Evolutionary conservation across 768 basidiomycete species (phyloP), one percentile per base, ranked within the genome.

Genomic region (Suillus luteus): DNA sequence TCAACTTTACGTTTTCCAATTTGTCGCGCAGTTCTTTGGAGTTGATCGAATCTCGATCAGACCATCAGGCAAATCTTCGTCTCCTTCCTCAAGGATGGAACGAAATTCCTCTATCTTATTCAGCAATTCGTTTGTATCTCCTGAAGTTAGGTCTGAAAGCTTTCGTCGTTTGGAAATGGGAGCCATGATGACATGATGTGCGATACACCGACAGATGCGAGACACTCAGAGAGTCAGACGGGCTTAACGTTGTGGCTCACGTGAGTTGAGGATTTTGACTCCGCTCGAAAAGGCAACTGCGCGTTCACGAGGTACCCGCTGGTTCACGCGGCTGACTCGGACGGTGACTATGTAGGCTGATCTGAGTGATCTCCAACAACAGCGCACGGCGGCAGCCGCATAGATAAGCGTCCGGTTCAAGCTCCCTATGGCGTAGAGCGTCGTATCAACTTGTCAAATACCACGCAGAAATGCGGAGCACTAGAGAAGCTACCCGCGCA

Each of bases 51-150:
- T 51, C 38, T 40, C 51, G 51, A 35, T 62, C 17, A 66, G 38
- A 60, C 52, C 57, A 22, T 22, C 17, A 43, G 67, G 65, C n/a
- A 66, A 59, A 59, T 66, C 69, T 41, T 69, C 65, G 55, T 66
- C 65, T n/a, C 65, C 68, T n/a, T 63, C 68, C 60, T 65, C 68
- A 17, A 68, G 68, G 40, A 35, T 51, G 37, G 15, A 40, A 55
- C 64, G 68, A 35, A 65, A 68, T 41, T 55, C 40, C n/a, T 60
- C 24, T 33, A 68, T 64, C 27, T 54, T 35, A 11, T 41, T 59
- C 15, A 68, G 62, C 33, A 68, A 55, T 11, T 68, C 64, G 38
- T 68, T 68, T n/a, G 57, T 41, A 52, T 68, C 68, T 35, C 22
- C 58, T n/a, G 46, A 54, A 44, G 64, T 66, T 22, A 68, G 54